Percentiles rank a stretch among this genome's conserved stretches.
Evolutionary conservation across 139 green algal species (phyloP).

Genomic region (Zygnema cylindricum): DNA sequence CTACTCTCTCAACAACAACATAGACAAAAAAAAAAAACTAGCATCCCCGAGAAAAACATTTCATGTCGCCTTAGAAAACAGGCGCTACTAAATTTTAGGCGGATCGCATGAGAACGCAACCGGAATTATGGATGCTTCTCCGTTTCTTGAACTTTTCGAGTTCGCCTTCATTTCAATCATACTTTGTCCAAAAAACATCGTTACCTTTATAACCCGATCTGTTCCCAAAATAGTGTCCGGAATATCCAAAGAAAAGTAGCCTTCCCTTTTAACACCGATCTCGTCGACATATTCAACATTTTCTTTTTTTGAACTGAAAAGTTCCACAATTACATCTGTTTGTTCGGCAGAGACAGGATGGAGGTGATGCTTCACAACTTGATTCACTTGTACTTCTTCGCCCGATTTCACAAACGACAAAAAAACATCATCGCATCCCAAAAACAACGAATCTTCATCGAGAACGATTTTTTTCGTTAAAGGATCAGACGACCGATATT

Average conservation of each 20-base stretch:
- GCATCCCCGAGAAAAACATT: no score
- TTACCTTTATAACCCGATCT: background rate
- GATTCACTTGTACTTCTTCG: background rate
- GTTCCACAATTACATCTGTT: background rate
- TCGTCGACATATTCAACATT: background rate
- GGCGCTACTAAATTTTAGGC: no score
- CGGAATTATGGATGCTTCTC: background rate
- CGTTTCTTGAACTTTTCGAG: background rate
- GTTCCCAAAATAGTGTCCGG: background rate
- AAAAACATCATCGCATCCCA: background rate
- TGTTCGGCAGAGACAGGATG: background rate
- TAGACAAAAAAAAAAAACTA: no score
- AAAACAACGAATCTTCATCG: background rate
- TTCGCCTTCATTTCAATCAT: background rate
- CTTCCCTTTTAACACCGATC: background rate
- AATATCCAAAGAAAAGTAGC: background rate
- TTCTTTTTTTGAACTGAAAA: background rate
- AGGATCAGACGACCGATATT: background rate
- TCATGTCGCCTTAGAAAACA: no score
- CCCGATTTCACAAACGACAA: background rate
- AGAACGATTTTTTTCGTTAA: background rate
- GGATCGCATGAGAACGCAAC: no score
- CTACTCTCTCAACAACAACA: no score
- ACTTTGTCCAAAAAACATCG: background rate
- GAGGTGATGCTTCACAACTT: background rate